Conservation (phyloP, 352 stramenopile genomes). For the Globisporangium paddicum region DNA sequence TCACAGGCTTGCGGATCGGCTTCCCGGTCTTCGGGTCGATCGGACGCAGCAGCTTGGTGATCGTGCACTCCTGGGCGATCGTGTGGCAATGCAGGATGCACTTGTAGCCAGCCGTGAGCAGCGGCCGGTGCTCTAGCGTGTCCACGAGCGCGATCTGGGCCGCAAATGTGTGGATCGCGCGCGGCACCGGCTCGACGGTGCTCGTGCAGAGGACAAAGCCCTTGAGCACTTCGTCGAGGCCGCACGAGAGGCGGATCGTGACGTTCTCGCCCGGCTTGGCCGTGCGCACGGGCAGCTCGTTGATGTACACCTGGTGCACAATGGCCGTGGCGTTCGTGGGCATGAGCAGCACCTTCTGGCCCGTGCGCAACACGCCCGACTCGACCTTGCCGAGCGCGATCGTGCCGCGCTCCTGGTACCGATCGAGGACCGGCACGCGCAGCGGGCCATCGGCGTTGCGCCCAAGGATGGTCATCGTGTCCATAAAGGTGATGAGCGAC, state of each 20-base stretch:
- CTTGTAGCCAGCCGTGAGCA: slow-evolving; percentile 97
- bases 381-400: slow-evolving; percentile 98
- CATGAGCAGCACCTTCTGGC: slow-evolving; percentile 95
- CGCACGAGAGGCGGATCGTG: slow-evolving; percentile 91
- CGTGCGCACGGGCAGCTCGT: slow-evolving; percentile 91
- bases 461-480: slow-evolving; percentile 90
- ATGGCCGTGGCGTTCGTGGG: slow-evolving; percentile 76
- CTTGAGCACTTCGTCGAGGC: slow-evolving; percentile 82
- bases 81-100: slow-evolving; percentile 98
- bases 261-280: slow-evolving; percentile 98
- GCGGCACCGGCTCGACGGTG: slow-evolving; percentile 42
- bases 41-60: slow-evolving; percentile 89
- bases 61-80: slow-evolving; percentile 93
- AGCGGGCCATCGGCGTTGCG: slow-evolving; percentile 89
- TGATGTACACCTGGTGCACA: slow-evolving; percentile 87
- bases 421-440: slow-evolving; percentile 96
- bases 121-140: slow-evolving; percentile 94
- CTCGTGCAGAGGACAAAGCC: slow-evolving; percentile 92
- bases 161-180: slow-evolving; percentile 80
- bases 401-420: slow-evolving; percentile 96
- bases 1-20: slow-evolving; percentile 89
- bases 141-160: slow-evolving; percentile 95
- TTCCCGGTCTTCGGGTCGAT: slow-evolving; percentile 90
- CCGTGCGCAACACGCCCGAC: slow-evolving; percentile 89
- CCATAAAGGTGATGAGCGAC: slow-evolving; percentile 93